A percentile compares a stretch with the other conserved stretches of the same genome.
Conservation (phyloP, 257 asterid genomes). For the Marsdenia floribunda region DNA sequence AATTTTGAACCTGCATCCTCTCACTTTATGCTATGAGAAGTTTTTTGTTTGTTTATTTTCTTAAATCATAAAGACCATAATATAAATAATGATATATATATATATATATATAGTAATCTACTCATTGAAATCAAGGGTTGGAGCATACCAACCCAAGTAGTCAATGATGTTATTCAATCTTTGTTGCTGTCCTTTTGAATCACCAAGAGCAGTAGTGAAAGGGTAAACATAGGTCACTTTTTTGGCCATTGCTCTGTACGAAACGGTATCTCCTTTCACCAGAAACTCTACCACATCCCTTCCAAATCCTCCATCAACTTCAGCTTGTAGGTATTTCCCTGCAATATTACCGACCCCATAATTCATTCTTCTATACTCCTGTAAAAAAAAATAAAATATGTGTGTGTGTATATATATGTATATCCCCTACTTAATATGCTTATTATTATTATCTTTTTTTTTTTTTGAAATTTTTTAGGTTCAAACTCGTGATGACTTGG, state of each 20-base stretch:
- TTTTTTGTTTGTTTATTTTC: too few species aligned
- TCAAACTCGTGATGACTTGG: too few species aligned
- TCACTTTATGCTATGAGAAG: too few species aligned
- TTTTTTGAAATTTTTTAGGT: too few species aligned
- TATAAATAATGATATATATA: too few species aligned
- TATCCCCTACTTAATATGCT: too few species aligned
- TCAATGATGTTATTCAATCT: conserved; percentile 55
- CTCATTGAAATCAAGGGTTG: conserved; percentile 66
- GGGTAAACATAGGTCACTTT: conserved; percentile 81
- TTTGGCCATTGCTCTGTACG: conserved; percentile 80
- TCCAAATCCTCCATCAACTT: conserved; percentile 92
- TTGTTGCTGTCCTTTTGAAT: conserved; percentile 79
- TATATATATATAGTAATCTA: neutral
- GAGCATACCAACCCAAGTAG: conserved; percentile 85
- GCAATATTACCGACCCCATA: neutral
- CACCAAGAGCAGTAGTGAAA: conserved; percentile 93
- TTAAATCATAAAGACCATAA: too few species aligned
- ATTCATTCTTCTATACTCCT: too few species aligned
- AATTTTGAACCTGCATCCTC: too few species aligned
- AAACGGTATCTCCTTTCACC: conserved; percentile 63
- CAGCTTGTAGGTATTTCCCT: conserved; percentile 75
- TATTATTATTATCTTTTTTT: too few species aligned
- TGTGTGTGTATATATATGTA: too few species aligned
- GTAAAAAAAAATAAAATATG: too few species aligned
- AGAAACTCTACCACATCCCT: conserved; percentile 77